Evolutionary conservation across 495 filamentous ascomycete species (phyloP), one percentile per base, ranked within the genome.

Genomic region (Neurospora africana): DNA sequence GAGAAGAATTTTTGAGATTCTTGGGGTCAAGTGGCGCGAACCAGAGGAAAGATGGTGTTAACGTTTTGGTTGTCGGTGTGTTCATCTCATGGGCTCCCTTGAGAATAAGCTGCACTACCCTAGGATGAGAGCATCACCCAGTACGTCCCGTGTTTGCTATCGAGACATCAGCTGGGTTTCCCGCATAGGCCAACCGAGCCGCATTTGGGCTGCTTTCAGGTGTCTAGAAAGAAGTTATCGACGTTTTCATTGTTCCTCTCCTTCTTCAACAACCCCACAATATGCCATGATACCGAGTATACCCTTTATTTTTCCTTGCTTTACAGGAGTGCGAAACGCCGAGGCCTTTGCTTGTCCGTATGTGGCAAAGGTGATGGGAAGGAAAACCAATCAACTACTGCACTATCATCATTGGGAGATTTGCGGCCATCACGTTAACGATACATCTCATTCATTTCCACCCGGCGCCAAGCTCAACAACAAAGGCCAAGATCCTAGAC

Each of bases 11-110:
- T 98, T 98, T 79, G 89, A 91, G 84, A 83, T 92, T 30, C 82
- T 98, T 58, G 93, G 91, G 6, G 93, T 98, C 44, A 91, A 93
- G 21, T 98, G 94, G 91, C 87, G 95, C 74, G 88, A 90, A 75
- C 93, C 94, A 5, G 86, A 90, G 79, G 88, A 97, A 74, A 85
- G 94, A 71, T 91, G 92, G 81, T 96, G 93, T 69, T 80, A 69
- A 44, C 15, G 27, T 27, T 33, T n/a, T 3, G 3, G 19, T 15
- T 33, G 15, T 0, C 23, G 17, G 4, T 30, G 1, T 65, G 2
- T 65, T 65, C 19, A 33, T 35, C 6, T 35, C 17, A 30, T 40
- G 39, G 19, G n/a, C 13, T 43, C 38, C 69, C 41, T 70, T 11
- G 27, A 30, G 1, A 27, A 69, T 13, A 8, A 0, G 2, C 1